Base-by-base conservation (phyloP, 2,329 filamentous ascomycete species). In the Neoarthrinium moseri region DNA sequence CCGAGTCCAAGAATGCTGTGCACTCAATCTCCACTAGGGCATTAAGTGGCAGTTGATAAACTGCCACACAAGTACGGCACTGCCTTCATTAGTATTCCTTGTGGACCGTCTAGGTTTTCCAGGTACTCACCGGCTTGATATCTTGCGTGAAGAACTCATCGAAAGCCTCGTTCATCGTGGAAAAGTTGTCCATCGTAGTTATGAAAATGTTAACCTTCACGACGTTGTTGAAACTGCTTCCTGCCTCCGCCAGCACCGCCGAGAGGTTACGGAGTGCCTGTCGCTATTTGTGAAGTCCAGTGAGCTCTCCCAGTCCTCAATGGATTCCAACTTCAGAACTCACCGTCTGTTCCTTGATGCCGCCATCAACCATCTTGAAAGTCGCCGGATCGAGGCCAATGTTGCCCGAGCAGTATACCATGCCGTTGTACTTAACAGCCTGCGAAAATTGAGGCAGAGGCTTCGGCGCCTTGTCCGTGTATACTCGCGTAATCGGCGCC, bases 11-110 rank as follows among this genome's bases (percentile, higher is more conserved):
- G 12, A 59, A 60, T 3, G 83, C 83, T 62, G 84, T 83, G 61
- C 81, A 86, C 70, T 91, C 86, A 60, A 91, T 87, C 72, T 90
- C 87, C 7, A 91, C 81, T 47, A 84, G 79, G 4, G 86, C 85
- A 10, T 79, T 78, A 58, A 86, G 78, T 2, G 86, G 87, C 55
- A 91, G 69, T 61, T 86, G 77, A 65, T 87, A 81, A 11, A 90
- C 87, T 0, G 86, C 86, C 21, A 91, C 85, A 60, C 86, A 91
- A 42, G 81, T 86, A 48, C 84, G 66, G 38, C 66, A 69, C 70
- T 73, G 6, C 32, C 22, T 2, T 4, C 20, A 30, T 35, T 15
- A 26, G 40, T 20, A 6, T 10, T 34, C 11, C 38, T 13, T 20
- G 17, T 22, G 12, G 12, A 12, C 8, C n/a, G 23, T 39, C 26